Evolutionary conservation across 2,329 filamentous ascomycete species (phyloP).

Genomic region (Ceratocystis variospora): DNA sequence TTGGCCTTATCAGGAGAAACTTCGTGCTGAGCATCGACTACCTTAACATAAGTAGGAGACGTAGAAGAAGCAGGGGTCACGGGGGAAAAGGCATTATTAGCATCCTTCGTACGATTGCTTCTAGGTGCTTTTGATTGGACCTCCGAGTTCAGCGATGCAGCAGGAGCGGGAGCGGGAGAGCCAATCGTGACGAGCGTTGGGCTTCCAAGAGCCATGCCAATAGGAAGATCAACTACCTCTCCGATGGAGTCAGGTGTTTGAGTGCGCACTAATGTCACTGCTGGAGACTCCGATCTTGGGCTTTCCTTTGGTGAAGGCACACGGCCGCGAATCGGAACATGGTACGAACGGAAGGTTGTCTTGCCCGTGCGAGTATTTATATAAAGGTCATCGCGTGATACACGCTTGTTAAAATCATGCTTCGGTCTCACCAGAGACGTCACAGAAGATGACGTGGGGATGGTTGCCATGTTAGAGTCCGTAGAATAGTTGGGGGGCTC

Average conservation of each 20-base stretch:
- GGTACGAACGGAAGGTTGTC: constrained; percentile 29
- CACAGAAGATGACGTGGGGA: constrained; percentile 15
- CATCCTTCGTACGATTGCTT: not conserved
- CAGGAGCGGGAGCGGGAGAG: not conserved
- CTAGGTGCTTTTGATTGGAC: not conserved
- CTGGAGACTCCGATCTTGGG: constrained; percentile 26
- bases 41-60: not conserved
- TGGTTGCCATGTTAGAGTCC: constrained; percentile 11
- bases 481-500: constrained; percentile 6
- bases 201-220: constrained; percentile 64
- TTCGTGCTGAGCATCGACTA: constrained; percentile 1
- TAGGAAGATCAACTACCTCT: constrained; percentile 30
- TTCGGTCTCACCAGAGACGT: constrained; percentile 14
- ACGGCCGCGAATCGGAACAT: constrained; percentile 31
- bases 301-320: constrained; percentile 33
- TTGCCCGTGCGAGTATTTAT: constrained; percentile 24
- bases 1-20: constrained; percentile 15
- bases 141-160: not conserved
- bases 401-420: constrained; percentile 26
- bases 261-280: constrained; percentile 28
- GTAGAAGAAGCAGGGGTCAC: not conserved
- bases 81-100: not conserved
- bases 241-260: constrained; percentile 32
- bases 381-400: constrained; percentile 34
- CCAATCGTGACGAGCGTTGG: constrained; percentile 28